Conservation (phyloP, 306 rosid species). For the Macrotyloma uniflorum region DNA sequence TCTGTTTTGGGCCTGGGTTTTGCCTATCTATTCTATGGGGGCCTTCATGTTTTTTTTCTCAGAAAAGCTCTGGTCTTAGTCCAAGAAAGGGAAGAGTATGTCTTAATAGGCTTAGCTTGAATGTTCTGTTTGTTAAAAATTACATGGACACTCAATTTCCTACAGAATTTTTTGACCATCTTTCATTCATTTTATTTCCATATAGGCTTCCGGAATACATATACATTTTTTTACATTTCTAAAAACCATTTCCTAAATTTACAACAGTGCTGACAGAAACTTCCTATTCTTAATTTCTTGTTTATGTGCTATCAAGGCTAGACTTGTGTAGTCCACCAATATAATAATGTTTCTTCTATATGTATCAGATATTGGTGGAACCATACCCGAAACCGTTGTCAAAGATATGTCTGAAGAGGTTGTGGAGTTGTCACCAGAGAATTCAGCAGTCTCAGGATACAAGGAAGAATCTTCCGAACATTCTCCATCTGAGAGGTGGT, state of each 20-base stretch:
- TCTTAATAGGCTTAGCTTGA: not conserved
- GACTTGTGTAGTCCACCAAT: not conserved
- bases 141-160: no score
- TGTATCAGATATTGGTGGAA: constrained; percentile 44
- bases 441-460: constrained; percentile 37
- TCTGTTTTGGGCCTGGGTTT: no score
- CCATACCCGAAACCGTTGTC: constrained; percentile 4
- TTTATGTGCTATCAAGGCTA: not conserved
- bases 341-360: constrained; percentile 25
- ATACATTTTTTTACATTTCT: no score
- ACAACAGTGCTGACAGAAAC: no score
- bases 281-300: not conserved
- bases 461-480: constrained; percentile 42
- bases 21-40: not conserved
- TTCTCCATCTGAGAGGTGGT: constrained; percentile 49
- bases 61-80: not conserved
- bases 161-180: no score
- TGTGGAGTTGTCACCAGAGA: constrained; percentile 38
- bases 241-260: no score
- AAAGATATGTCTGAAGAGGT: constrained; percentile 33
- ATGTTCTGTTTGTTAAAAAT: not conserved
- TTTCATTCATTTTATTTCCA: no score
- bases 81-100: not conserved
- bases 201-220: no score
- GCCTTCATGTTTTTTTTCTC: not conserved